Evolutionary conservation across 441 rosid genomes (phyloP).

Genomic region (Oxalis stricta): DNA sequence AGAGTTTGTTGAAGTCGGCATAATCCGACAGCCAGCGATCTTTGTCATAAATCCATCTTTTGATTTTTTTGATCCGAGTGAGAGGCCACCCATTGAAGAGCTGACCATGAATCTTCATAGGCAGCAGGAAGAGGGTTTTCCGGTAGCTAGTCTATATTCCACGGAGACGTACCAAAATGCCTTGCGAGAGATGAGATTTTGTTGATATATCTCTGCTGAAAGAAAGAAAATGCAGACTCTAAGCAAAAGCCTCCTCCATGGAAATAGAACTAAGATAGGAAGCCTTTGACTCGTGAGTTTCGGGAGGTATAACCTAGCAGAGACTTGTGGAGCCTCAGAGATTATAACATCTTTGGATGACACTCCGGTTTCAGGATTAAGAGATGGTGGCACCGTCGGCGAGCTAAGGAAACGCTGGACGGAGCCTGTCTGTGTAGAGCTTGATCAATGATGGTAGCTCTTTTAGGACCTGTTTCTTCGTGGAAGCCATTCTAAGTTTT

Average conservation of each 20-base stretch:
- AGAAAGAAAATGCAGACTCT: conserved; percentile 18
- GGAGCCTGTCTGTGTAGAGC: conserved; percentile 17
- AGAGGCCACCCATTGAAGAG: conserved; percentile 21
- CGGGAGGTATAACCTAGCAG: conserved; percentile 25
- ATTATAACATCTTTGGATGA: conserved; percentile 20
- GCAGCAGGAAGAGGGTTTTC: conserved; percentile 20
- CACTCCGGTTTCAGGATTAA: conserved; percentile 13
- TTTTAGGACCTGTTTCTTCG: not conserved
- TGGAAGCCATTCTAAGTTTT: conserved; percentile 10
- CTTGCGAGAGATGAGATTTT: conserved; percentile 9
- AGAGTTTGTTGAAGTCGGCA: conserved; percentile 14
- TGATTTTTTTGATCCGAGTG: conserved; percentile 1
- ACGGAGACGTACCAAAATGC: conserved; percentile 14
- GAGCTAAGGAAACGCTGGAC: conserved; percentile 12
- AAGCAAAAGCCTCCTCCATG: conserved; percentile 25
- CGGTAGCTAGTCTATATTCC: conserved; percentile 25
- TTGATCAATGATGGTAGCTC: conserved; percentile 9
- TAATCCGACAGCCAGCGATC: conserved; percentile 9
- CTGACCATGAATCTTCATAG: conserved; percentile 19
- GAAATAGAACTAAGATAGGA: conserved; percentile 19
- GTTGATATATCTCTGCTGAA: conserved; percentile 10
- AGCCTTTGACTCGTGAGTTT: conserved; percentile 7
- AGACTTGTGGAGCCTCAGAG: conserved; percentile 14
- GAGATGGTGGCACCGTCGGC: conserved; percentile 8
- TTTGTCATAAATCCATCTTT: too few relatives aligned